Evolutionary conservation across 805 yeast genomes (phyloP).

Genomic region (Cyberlindnera veronae): DNA sequence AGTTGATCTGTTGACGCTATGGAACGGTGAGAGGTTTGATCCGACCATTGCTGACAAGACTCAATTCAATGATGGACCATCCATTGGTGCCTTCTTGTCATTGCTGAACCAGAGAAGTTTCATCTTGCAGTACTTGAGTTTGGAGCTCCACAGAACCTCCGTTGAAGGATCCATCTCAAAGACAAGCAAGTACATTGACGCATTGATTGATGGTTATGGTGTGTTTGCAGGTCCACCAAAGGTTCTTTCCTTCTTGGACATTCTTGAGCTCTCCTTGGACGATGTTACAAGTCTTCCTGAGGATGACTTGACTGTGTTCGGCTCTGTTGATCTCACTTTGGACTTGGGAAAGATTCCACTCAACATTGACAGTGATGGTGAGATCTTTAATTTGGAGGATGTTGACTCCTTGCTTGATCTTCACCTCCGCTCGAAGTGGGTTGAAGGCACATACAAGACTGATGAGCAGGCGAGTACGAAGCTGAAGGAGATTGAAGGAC

Average conservation of each 20-base stretch:
- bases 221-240: constrained; percentile 60
- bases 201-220: constrained; percentile 48
- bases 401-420: constrained; percentile 35
- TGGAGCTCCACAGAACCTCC: constrained; percentile 65
- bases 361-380: constrained; percentile 25
- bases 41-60: constrained; percentile 34
- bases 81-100: constrained; percentile 52
- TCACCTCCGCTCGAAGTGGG: constrained; percentile 21
- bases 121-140: constrained; percentile 60
- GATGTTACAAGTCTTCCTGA: constrained; percentile 33
- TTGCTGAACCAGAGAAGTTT: constrained; percentile 60
- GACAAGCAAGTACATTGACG: constrained; percentile 47
- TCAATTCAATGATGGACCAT: constrained; percentile 30
- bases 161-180: constrained; percentile 45
- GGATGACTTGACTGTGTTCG: constrained; percentile 9
- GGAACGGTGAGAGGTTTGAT: constrained; percentile 49
- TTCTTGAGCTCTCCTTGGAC: constrained; percentile 56
- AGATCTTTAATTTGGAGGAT: constrained; percentile 41
- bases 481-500: constrained; percentile 12
- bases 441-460: constrained; percentile 22
- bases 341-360: constrained; percentile 40
- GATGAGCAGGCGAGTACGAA: constrained; percentile 20
- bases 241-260: constrained; percentile 65
- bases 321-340: constrained; percentile 35
- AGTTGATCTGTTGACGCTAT: constrained; percentile 49